phyloP scores from a whole-genome alignment of 2,329 filamentous ascomycete genomes.

The Phaeophleospora eucalypticola region DNA sequence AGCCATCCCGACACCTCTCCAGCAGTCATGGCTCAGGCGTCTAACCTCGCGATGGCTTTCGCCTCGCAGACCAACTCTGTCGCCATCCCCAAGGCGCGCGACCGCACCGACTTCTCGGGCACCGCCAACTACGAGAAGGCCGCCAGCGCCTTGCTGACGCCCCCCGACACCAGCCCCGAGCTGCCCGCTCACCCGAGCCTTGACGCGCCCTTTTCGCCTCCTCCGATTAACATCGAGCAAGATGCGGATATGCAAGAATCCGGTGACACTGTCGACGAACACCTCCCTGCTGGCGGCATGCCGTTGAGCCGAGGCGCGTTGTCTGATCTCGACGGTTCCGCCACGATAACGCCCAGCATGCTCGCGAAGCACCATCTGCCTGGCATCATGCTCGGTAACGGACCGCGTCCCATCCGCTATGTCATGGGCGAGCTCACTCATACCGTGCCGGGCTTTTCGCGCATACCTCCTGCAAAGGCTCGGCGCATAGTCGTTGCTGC shows the following conservation, averaged over 20 bases:
- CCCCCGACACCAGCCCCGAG: conserved; percentile 69
- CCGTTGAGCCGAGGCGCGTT: conserved; percentile 50
- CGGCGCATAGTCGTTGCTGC: conserved; percentile 88
- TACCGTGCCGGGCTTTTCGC: conserved; percentile 85
- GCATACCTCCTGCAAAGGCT: conserved; percentile 84
- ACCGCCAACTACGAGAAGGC: conserved; percentile 28
- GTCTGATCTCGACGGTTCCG: conserved; percentile 63
- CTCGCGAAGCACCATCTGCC: conserved; percentile 87
- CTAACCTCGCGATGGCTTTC: conserved; percentile 31
- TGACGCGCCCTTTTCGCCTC: conserved; percentile 44
- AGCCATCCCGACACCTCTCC: conserved; percentile 26
- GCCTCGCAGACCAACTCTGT: conserved; percentile 30
- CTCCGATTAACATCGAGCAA: conserved; percentile 63
- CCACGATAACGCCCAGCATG: conserved; percentile 78
- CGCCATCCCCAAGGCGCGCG: conserved; percentile 27
- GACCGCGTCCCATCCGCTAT: conserved; percentile 88
- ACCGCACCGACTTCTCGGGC: conserved; percentile 21
- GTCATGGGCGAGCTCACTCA: conserved; percentile 93
- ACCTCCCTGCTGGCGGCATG: conserved; percentile 31
- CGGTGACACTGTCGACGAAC: conserved; percentile 37
- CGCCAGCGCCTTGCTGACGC: conserved; percentile 67
- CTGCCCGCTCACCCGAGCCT: conserved; percentile 77
- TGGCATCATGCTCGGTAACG: conserved; percentile 82
- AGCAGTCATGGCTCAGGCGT: conserved; percentile 31
- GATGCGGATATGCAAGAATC: conserved; percentile 66